Conservation (phyloP, 1,284 basidiomycete genomes). For the Inonotus hispidus region DNA sequence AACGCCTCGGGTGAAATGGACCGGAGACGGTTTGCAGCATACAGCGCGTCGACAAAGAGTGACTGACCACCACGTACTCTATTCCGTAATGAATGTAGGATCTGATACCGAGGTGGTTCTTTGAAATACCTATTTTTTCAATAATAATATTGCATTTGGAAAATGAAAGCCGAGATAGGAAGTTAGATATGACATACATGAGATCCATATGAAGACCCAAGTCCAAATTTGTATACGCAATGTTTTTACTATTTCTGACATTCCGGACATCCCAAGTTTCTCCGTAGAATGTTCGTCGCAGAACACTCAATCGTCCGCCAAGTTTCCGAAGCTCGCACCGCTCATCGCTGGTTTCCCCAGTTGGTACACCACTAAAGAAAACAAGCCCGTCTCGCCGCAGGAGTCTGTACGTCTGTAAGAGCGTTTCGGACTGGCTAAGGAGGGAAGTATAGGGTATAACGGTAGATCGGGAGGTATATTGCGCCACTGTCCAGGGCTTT, state of each 20-base stretch:
- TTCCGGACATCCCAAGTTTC: conserved; percentile 87
- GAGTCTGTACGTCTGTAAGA: conserved; percentile 50
- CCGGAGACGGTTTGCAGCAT: conserved; percentile 61
- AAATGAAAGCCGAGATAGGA: neutral
- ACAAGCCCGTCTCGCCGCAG: conserved; percentile 50
- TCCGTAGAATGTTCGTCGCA: conserved; percentile 91
- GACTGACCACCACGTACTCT: conserved; percentile 82
- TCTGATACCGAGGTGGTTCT: conserved; percentile 86
- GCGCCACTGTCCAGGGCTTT: conserved; percentile 33
- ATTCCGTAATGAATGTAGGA: conserved; percentile 86
- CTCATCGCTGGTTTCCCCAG: conserved; percentile 45
- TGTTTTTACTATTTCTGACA: conserved; percentile 73
- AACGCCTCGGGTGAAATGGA: conserved; percentile 49
- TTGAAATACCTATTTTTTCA: conserved; percentile 80
- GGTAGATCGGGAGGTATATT: conserved; percentile 33
- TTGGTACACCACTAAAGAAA: conserved; percentile 57
- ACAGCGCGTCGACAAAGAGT: conserved; percentile 82
- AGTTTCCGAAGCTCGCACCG: conserved; percentile 64
- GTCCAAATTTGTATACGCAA: conserved; percentile 91
- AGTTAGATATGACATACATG: conserved; percentile 46
- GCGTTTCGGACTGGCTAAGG: conserved; percentile 31
- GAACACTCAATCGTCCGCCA: conserved; percentile 63
- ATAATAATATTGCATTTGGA: neutral
- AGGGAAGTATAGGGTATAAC: conserved; percentile 43
- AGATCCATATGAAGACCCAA: conserved; percentile 93